Evolutionary conservation across 2,329 filamentous ascomycete genomes (phyloP).

Genomic region (Neopestalotiopsis rosae): DNA sequence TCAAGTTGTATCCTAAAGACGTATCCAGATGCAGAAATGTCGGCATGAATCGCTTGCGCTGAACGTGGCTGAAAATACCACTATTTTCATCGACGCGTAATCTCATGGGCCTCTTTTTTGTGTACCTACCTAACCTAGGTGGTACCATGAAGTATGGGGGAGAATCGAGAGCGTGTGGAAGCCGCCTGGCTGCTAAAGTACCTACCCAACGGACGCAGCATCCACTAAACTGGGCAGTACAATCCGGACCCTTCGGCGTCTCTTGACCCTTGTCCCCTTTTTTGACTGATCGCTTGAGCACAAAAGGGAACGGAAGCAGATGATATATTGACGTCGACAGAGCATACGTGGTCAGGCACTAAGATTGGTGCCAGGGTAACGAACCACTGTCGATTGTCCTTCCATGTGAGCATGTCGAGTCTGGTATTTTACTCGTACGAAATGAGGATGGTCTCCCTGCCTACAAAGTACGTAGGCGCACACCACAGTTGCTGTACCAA

Average conservation of each 20-base stretch:
- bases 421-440: background rate
- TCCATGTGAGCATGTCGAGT: background rate
- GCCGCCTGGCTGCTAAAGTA: background rate
- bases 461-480: background rate
- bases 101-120: background rate
- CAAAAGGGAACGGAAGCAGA: background rate
- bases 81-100: background rate
- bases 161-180: background rate
- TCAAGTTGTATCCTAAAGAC: too few species aligned
- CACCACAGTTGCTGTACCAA: background rate
- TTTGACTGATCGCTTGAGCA: background rate
- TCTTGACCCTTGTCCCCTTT: background rate
- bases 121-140: too few species aligned
- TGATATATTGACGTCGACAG: background rate
- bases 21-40: background rate
- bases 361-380: background rate
- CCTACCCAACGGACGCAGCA: background rate
- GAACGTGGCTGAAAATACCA: background rate
- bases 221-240: background rate
- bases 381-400: background rate
- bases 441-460: background rate
- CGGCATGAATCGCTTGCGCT: background rate
- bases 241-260: background rate
- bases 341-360: background rate
- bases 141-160: background rate